Percentiles rank a stretch among this genome's conserved stretches.
Conservation (phyloP, 768 basidiomycete species). For the Termitomyces sp. region DNA sequence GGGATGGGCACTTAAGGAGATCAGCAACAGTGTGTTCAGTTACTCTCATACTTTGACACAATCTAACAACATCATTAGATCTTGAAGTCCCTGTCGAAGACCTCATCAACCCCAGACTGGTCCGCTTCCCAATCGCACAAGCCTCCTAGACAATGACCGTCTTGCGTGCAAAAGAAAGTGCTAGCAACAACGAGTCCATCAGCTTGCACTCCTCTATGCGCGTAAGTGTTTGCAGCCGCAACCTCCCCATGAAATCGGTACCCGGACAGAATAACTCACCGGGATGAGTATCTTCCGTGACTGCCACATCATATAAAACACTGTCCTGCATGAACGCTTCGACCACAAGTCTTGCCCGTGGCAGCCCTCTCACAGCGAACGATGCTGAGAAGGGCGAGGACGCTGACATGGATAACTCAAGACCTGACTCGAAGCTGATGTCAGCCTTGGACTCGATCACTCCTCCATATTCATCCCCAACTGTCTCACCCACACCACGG, state of each 20-base stretch:
- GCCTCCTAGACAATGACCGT: slow-evolving; percentile 18
- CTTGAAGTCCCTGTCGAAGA: slow-evolving; percentile 81
- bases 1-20: slow-evolving; percentile 86
- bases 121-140: slow-evolving; percentile 19
- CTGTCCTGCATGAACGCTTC: slow-evolving; percentile 36
- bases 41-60: background rate
- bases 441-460: slow-evolving; percentile 34
- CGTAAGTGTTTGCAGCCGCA: slow-evolving; percentile 40
- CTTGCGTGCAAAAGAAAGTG: slow-evolving; percentile 30
- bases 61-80: slow-evolving; percentile 40
- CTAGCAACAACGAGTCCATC: slow-evolving; percentile 39
- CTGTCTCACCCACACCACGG: slow-evolving; percentile 16
- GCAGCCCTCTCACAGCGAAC: slow-evolving; percentile 5
- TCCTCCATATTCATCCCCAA: slow-evolving; percentile 15
- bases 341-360: slow-evolving; percentile 19
- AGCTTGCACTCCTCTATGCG: slow-evolving; percentile 41
- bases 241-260: slow-evolving; percentile 18
- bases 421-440: slow-evolving; percentile 76
- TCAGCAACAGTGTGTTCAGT: slow-evolving; percentile 64
- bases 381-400: slow-evolving; percentile 23
- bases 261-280: slow-evolving; percentile 13
- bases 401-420: slow-evolving; percentile 29
- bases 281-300: slow-evolving; percentile 24
- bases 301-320: slow-evolving; percentile 43
- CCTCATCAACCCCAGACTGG: slow-evolving; percentile 48